phyloP scores from a whole-genome alignment of 2,329 filamentous ascomycete species.

The Huntiella decipiens region DNA sequence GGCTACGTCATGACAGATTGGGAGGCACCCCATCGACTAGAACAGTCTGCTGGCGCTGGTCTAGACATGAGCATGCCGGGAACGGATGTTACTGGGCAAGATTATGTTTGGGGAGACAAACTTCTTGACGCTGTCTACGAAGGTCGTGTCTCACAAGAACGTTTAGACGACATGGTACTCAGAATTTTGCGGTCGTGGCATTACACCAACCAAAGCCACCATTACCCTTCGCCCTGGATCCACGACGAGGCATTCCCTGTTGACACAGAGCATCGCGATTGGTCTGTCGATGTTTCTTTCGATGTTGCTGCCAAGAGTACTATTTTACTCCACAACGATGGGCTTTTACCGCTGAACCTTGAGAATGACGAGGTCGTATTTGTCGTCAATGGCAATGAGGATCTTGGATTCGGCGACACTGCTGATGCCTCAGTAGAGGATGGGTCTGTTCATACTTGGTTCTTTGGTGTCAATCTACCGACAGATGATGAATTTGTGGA shows the following conservation, averaged over 20 bases:
- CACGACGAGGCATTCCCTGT: not conserved
- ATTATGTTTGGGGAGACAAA: conserved; percentile 35
- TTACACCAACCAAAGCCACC: conserved; percentile 30
- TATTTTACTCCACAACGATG: conserved; percentile 49
- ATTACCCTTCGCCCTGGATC: conserved; percentile 34
- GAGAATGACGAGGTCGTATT: conserved; percentile 22
- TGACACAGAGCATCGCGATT: not conserved
- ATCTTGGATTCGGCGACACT: too few species aligned
- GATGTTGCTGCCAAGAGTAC: conserved; percentile 34
- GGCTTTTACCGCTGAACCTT: conserved; percentile 35
- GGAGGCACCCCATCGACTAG: not conserved
- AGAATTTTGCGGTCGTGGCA: conserved; percentile 47
- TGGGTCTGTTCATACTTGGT: too few species aligned
- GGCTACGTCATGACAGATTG: conserved; percentile 35
- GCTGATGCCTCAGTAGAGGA: too few species aligned
- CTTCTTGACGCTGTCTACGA: conserved; percentile 35
- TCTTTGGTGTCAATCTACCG: too few species aligned
- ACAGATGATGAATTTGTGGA: too few species aligned
- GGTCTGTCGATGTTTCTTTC: conserved; percentile 34
- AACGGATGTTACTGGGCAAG: conserved; percentile 33
- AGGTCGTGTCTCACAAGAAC: conserved; percentile 35
- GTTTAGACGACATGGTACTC: conserved; percentile 47
- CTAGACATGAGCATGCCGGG: conserved; percentile 75
- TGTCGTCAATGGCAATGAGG: conserved; percentile 16
- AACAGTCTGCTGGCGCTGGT: conserved; percentile 36